A percentile compares a stretch with the other conserved stretches of the same genome.
These are phyloP conservation scores for Kwoniella sp. DNA, from an alignment of 768 basidiomycete genomes.

Conservation along the genomic window DNA sequence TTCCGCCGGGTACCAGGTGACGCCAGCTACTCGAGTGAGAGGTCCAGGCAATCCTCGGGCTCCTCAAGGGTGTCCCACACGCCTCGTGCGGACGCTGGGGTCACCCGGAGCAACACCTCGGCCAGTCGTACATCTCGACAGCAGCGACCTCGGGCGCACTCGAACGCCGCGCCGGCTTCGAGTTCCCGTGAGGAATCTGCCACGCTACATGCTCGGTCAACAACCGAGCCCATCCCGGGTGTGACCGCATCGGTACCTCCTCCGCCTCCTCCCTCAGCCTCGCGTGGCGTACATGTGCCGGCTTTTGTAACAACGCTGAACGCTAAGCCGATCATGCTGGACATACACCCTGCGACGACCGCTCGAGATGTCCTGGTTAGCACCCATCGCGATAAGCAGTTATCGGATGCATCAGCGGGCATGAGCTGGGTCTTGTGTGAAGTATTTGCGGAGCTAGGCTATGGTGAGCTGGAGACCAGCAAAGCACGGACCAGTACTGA, in stretches of 20 bases:
- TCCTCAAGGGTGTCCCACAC: background rate
- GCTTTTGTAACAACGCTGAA: constrained; percentile 24
- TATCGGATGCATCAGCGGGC: constrained; percentile 56
- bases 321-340: constrained; percentile 57
- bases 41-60: too few species aligned
- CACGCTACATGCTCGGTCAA: constrained; percentile 11
- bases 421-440: constrained; percentile 84
- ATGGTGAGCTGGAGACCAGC: constrained; percentile 60
- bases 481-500: background rate
- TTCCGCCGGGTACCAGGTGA: too few species aligned
- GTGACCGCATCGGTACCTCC: constrained; percentile 1
- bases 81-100: background rate
- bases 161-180: constrained; percentile 1
- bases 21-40: too few species aligned
- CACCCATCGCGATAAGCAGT: constrained; percentile 63
- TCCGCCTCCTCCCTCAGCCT: background rate
- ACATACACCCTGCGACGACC: constrained; percentile 63
- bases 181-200: constrained; percentile 5
- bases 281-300: background rate
- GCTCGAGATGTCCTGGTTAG: constrained; percentile 69
- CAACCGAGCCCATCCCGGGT: constrained; percentile 15
- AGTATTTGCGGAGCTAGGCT: constrained; percentile 81
- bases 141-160: background rate
- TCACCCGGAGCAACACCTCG: constrained; percentile 25
- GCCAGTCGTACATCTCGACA: constrained; percentile 12